A percentile compares a stretch with the other conserved stretches of the same genome.
Conservation (phyloP, 2,329 filamentous ascomycete species). For the Colletotrichum sp. region DNA sequence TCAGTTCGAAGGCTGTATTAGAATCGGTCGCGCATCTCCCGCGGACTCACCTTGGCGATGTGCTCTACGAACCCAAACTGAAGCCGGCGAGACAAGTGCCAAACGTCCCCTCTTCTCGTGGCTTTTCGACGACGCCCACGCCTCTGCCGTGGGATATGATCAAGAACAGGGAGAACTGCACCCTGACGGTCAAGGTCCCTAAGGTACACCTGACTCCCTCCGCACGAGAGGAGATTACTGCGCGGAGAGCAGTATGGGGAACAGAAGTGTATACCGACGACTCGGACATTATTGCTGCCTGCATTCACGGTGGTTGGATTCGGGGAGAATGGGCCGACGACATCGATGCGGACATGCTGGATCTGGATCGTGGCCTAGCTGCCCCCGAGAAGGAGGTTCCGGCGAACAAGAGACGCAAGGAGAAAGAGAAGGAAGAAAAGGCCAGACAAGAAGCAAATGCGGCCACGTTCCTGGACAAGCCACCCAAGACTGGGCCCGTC, state of each 20-base stretch:
- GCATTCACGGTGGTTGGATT: slow-evolving; percentile 93
- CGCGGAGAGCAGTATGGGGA: slow-evolving; percentile 84
- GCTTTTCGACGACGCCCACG: slow-evolving; percentile 63
- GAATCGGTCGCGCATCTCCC: slow-evolving; percentile 74
- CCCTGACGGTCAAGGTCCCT: slow-evolving; percentile 86
- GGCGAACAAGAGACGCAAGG: slow-evolving; percentile 34
- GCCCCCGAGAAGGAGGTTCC: slow-evolving; percentile 17
- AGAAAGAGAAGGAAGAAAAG: slow-evolving; percentile 32
- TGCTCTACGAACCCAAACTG: slow-evolving; percentile 77
- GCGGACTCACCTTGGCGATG: slow-evolving; percentile 82
- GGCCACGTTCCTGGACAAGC: slow-evolving; percentile 53
- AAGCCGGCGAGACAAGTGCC: slow-evolving; percentile 54
- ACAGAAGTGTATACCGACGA: slow-evolving; percentile 96
- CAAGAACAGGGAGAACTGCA: slow-evolving; percentile 83
- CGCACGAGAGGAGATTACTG: slow-evolving; percentile 83
- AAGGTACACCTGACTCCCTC: slow-evolving; percentile 73
- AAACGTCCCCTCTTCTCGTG: slow-evolving; percentile 41
- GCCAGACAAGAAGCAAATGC: slow-evolving; percentile 39
- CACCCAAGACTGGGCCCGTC: slow-evolving; percentile 67
- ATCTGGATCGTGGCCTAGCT: slow-evolving; percentile 47
- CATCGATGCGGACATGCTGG: slow-evolving; percentile 72
- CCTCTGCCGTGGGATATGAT: slow-evolving; percentile 78
- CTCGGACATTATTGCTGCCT: slow-evolving; percentile 89
- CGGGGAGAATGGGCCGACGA: slow-evolving; percentile 85
- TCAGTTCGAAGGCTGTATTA: slow-evolving; percentile 74